Evolutionary conservation across 768 basidiomycete species (phyloP), one percentile per base, ranked within the genome.

Genomic region (Kwoniella shandongensis): DNA sequence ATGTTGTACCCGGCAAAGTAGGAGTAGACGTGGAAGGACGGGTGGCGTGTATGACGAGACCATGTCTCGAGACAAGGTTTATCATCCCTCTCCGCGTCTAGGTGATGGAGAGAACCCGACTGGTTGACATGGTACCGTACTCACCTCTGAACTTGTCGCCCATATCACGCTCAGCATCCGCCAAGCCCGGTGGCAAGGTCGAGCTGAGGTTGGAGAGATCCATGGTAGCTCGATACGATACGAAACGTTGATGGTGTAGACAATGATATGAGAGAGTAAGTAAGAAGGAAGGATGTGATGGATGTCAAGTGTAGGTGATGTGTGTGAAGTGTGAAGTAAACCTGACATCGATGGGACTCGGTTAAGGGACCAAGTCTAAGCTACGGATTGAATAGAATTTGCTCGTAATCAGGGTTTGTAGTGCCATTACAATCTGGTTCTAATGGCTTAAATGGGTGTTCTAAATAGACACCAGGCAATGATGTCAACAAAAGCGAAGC

Each of bases 81-180:
- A 35, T n/a, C n/a, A n/a, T n/a, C n/a, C n/a, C n/a, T n/a, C n/a
- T n/a, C n/a, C n/a, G n/a, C n/a, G n/a, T n/a, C n/a, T n/a, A n/a
- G n/a, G n/a, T 32, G 32, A 32, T 32, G 32, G 6, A 13, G 7
- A 32, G 32, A 32, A n/a, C n/a, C 32, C 32, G 32, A 6, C 32
- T 32, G 32, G 13, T 32, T 6, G 32, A 32, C 7, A 32, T 32
- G 32, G 13, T 32, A 13, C 6, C 7, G 32, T 20, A 64, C 69
- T 57, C 36, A 73, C 71, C 71, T 62, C 71, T 73, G 52, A 73
- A 73, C 55, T 68, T 66, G 32, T 73, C 69, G 15, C 71, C 71
- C 66, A 73, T 66, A 35, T 73, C 71, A 32, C 69, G 44, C 52
- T 73, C 71, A 10, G 68, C 68, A 53, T 72, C 67, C n/a, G 70